Conservation (phyloP, 768 basidiomycete species). For the Boletus coccyginus region DNA sequence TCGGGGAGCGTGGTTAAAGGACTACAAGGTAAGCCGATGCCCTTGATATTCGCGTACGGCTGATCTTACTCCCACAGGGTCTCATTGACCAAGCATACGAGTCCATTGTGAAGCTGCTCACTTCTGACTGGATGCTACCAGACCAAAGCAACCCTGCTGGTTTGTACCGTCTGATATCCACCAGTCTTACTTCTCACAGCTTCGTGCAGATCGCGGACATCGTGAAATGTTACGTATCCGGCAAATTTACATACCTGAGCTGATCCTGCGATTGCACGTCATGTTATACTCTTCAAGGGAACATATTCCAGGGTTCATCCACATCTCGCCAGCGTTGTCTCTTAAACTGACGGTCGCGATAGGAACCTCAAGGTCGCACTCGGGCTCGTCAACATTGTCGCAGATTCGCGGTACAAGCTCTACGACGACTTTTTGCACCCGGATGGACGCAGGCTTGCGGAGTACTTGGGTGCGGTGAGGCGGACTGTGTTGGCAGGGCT, state of each 20-base stretch:
- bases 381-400: conserved; percentile 78
- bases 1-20: conserved; percentile 56
- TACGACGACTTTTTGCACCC: conserved; percentile 78
- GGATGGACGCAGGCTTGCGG: conserved; percentile 58
- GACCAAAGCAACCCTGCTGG: conserved; percentile 46
- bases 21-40: conserved; percentile 50
- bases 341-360: conserved; percentile 1
- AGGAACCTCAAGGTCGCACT: conserved; percentile 79
- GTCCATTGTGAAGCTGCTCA: conserved; percentile 66
- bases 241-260: conserved; percentile 85
- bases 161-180: conserved; percentile 9
- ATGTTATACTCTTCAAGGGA: conserved; percentile 62
- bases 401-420: conserved; percentile 81
- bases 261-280: conserved; percentile 81
- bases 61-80: conserved; percentile 33
- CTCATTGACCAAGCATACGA: conserved; percentile 64
- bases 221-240: conserved; percentile 78
- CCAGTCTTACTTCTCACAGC: conserved; percentile 1
- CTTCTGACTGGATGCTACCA: conserved; percentile 71
- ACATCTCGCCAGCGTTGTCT: neutral
- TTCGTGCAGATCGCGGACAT: conserved; percentile 50
- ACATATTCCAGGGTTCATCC: conserved; percentile 62
- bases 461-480: conserved; percentile 73
- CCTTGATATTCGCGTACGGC: neutral
- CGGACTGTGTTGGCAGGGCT: conserved; percentile 69